These are phyloP conservation scores for Fusarium drepaniforme DNA, from an alignment of 2,329 filamentous ascomycete genomes.

Conservation along the genomic window DNA sequence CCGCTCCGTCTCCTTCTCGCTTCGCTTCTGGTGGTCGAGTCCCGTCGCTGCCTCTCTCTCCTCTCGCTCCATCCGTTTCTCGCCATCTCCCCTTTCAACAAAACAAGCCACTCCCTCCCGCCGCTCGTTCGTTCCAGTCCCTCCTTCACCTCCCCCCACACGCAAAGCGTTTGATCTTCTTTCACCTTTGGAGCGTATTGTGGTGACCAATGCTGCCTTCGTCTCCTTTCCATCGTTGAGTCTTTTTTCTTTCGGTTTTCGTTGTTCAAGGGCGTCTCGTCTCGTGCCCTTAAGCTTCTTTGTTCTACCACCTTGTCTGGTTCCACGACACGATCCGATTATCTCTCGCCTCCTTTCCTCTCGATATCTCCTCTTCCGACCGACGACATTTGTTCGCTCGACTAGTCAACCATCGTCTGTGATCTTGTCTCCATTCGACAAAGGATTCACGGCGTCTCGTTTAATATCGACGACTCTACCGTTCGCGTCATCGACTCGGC, in stretches of 20 bases:
- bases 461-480: slow-evolving; percentile 21
- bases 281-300: slow-evolving; percentile 24
- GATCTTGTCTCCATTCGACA: not conserved
- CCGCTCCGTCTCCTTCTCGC: slow-evolving; percentile 33
- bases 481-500: not conserved
- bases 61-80: slow-evolving; percentile 29
- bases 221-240: slow-evolving; percentile 36
- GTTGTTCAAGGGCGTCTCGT: slow-evolving; percentile 25
- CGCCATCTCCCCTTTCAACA: slow-evolving; percentile 55
- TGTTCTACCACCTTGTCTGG: slow-evolving; percentile 29
- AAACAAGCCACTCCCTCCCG: slow-evolving; percentile 54
- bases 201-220: slow-evolving; percentile 34
- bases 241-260: slow-evolving; percentile 26
- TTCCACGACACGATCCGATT: slow-evolving; percentile 27
- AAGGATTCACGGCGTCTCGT: slow-evolving; percentile 9
- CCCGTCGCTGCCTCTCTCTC: slow-evolving; percentile 31
- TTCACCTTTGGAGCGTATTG: slow-evolving; percentile 33
- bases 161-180: slow-evolving; percentile 43
- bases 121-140: slow-evolving; percentile 56
- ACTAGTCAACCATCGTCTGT: slow-evolving; percentile 15
- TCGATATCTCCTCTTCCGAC: slow-evolving; percentile 8
- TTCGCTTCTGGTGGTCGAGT: slow-evolving; percentile 40
- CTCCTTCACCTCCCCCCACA: slow-evolving; percentile 50
- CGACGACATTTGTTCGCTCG: slow-evolving; percentile 25
- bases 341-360: not conserved